Evolutionary conservation across 2,329 filamentous ascomycete genomes (phyloP).

Genomic region (Aspergillus sp.): DNA sequence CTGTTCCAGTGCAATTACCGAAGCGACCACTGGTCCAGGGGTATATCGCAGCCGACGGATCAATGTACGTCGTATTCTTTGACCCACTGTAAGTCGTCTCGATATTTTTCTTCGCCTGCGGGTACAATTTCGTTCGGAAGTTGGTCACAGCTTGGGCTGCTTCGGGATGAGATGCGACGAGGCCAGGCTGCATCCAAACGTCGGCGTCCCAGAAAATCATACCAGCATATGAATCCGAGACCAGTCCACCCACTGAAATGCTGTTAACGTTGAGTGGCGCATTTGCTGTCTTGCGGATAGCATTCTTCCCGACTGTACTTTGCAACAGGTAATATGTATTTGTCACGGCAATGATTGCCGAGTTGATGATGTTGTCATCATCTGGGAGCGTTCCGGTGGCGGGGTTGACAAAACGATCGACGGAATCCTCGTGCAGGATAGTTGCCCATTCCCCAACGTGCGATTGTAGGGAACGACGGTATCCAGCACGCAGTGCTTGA

Average conservation of each 20-base stretch:
- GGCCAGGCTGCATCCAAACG: conserved; percentile 67
- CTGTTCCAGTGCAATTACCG: conserved; percentile 67
- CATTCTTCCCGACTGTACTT: conserved; percentile 55
- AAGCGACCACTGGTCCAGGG: conserved; percentile 68
- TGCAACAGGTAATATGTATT: conserved; percentile 50
- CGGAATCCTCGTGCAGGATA: conserved; percentile 60
- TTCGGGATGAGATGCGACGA: conserved; percentile 63
- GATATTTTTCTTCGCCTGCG: conserved; percentile 61
- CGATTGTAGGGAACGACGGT: conserved; percentile 52
- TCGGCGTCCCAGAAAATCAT: conserved; percentile 67
- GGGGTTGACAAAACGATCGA: conserved; percentile 62
- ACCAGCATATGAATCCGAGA: conserved; percentile 67
- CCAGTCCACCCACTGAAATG: conserved; percentile 67
- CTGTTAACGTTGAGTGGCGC: conserved; percentile 60
- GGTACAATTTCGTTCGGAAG: conserved; percentile 60
- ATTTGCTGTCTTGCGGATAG: conserved; percentile 50
- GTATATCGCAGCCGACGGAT: conserved; percentile 59
- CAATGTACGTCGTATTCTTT: conserved; percentile 60
- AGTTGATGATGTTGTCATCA: conserved; percentile 57
- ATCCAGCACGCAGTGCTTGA: conserved; percentile 54
- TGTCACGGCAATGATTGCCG: conserved; percentile 48
- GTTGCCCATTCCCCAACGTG: conserved; percentile 63
- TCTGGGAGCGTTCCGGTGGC: conserved; percentile 57
- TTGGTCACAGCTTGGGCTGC: conserved; percentile 64
- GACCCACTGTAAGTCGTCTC: conserved; percentile 56